These are phyloP conservation scores for Coniferiporia weirii DNA, from an alignment of 1,284 basidiomycete species.

Conservation along the genomic window DNA sequence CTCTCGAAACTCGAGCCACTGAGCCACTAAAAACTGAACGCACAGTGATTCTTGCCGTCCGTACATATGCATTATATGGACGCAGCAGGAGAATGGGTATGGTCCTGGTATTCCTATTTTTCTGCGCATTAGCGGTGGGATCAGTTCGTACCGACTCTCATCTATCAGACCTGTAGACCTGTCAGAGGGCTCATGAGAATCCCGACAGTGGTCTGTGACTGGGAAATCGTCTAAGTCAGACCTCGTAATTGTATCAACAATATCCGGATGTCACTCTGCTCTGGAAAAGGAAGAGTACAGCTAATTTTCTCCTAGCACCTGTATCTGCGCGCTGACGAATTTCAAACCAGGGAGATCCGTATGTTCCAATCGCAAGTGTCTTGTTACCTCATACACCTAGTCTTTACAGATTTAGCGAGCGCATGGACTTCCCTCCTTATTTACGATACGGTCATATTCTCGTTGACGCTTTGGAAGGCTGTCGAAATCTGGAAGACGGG, in stretches of 20 bases:
- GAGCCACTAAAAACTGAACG: not conserved
- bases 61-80: slow-evolving; percentile 16
- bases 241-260: not conserved
- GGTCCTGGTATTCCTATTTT: slow-evolving; percentile 1
- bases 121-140: slow-evolving; percentile 7
- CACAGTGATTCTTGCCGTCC: slow-evolving; percentile 16
- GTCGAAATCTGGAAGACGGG: slow-evolving; percentile 21
- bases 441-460: slow-evolving; percentile 36
- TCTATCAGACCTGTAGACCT: not conserved
- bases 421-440: slow-evolving; percentile 36
- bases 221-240: not conserved
- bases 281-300: not conserved
- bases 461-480: slow-evolving; percentile 39
- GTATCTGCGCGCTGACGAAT: not conserved
- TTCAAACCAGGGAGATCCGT: not conserved
- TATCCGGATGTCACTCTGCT: slow-evolving; percentile 7
- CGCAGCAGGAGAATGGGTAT: not conserved
- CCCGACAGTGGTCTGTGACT: slow-evolving; percentile 5
- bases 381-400: not conserved
- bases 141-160: not conserved
- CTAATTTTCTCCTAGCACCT: not conserved
- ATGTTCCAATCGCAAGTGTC: not conserved
- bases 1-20: not conserved
- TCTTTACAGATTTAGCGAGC: slow-evolving; percentile 26
- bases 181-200: not conserved